Evolutionary conservation across 306 rosid genomes (phyloP).

Genomic region (Citrullus colocynthis): DNA sequence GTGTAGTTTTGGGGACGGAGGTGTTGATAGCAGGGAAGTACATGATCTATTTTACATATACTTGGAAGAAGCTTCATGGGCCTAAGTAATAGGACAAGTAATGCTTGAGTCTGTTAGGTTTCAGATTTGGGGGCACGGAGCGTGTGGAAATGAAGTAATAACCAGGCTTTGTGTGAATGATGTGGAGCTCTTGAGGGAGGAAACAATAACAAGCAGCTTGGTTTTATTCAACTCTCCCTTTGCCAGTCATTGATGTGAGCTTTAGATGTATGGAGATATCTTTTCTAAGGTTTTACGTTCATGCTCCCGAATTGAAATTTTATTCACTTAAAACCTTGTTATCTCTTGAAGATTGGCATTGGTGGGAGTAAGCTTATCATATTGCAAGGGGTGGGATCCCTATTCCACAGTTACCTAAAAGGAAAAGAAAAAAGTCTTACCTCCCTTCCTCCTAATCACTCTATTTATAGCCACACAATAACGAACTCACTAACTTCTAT

Average conservation of each 20-base stretch:
- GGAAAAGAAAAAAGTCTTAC: neutral
- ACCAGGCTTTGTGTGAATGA: too few species aligned
- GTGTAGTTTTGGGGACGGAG: neutral
- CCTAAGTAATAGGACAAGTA: too few species aligned
- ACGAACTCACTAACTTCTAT: neutral
- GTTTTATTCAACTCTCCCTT: too few species aligned
- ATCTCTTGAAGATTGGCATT: neutral
- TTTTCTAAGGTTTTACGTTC: too few species aligned
- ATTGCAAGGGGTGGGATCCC: neutral
- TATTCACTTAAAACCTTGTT: neutral
- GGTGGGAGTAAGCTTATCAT: neutral
- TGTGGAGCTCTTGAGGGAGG: too few species aligned
- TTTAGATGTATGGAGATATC: too few species aligned
- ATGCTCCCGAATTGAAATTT: too few species aligned
- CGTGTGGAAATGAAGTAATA: too few species aligned
- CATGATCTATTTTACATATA: neutral
- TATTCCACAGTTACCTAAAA: neutral
- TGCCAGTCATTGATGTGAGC: too few species aligned
- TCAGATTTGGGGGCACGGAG: too few species aligned
- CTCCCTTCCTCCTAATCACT: neutral
- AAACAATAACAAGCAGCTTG: too few species aligned
- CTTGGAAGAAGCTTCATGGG: neutral
- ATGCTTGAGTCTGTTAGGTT: too few species aligned
- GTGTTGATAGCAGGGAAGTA: neutral
- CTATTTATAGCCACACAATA: neutral